Evolutionary conservation across 306 rosid genomes (phyloP), one percentile per base, ranked within the genome.

Genomic region (Sophora flavescens): DNA sequence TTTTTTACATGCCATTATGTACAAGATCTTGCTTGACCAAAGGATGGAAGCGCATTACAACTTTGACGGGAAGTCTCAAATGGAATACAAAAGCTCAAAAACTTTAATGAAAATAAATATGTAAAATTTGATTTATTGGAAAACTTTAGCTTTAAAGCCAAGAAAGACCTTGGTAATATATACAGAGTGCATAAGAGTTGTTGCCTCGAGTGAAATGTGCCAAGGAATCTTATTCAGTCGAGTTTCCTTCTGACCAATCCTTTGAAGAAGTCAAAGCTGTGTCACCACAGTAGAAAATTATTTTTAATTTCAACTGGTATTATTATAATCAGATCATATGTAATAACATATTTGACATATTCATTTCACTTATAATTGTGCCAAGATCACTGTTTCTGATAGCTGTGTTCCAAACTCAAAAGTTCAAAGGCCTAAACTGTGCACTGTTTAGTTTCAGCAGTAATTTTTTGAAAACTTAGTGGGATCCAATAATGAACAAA

Each of bases 191-290:
- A 30, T 58, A 39, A 73, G 71, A 72, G 28, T 73, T 61, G 81
- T 67, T 63, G 86, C 76, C 57, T 47, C 72, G 50, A 28, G 48
- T 68, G 71, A 66, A 81, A 65, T 79, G 83, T 63, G 83, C 77
- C 48, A 36, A 39, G 75, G 72, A 67, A 76, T 84, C 80, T 71
- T 76, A 65, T 80, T 89, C 83, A 89, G 30, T 79, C 80, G 63
- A 91, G 91, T 78, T 91, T 91, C 68, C 89, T 86, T 75, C 87
- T 91, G 68, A 93, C 77, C 73, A 93, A 81, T 71, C 98, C 95
- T 68, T 82, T 88, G 89, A 93, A 85, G 83, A 93, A 93, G 83
- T 93, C 96, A 70, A 93, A 89, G 77, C 93, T 89, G 90, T 51
- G 90, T 51, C 60, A 72, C 64, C 67, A 86, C 64, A 86, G 59